Evolutionary conservation across 1,284 basidiomycete species (phyloP).

Genomic region (Trametes polyzona): DNA sequence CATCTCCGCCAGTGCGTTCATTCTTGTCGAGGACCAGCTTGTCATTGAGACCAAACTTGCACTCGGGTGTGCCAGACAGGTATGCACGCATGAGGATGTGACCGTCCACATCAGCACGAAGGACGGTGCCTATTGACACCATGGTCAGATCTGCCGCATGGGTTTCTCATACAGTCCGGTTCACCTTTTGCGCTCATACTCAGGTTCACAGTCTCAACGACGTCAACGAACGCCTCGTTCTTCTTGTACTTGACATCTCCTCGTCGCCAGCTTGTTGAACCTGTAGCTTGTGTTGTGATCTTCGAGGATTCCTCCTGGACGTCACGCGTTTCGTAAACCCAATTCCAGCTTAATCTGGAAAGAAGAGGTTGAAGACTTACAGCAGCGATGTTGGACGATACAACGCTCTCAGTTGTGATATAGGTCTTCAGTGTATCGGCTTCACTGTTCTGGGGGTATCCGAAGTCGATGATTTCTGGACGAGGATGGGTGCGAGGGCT

Average conservation of each 20-base stretch:
- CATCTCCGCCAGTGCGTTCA: slow-evolving; percentile 60
- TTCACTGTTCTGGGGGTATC: slow-evolving; percentile 99
- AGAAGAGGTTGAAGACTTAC: slow-evolving; percentile 47
- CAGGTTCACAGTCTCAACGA: slow-evolving; percentile 95
- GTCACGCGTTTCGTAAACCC: slow-evolving; percentile 2
- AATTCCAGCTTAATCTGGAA: background rate
- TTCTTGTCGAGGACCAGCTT: slow-evolving; percentile 96
- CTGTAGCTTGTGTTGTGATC: slow-evolving; percentile 96
- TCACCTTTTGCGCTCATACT: slow-evolving; percentile 95
- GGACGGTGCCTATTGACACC: slow-evolving; percentile 67
- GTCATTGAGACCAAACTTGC: slow-evolving; percentile 98
- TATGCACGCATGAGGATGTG: slow-evolving; percentile 99
- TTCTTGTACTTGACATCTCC: slow-evolving; percentile 97
- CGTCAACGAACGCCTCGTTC: slow-evolving; percentile 98
- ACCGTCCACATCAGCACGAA: slow-evolving; percentile 98
- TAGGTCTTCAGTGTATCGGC: slow-evolving; percentile 97
- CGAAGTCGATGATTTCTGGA: slow-evolving; percentile 96
- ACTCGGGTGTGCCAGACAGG: slow-evolving; percentile 93
- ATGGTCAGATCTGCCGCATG: background rate
- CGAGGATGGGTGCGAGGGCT: background rate
- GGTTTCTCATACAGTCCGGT: slow-evolving; percentile 19
- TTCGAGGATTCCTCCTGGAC: slow-evolving; percentile 92
- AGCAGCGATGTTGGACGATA: slow-evolving; percentile 80
- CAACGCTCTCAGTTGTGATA: slow-evolving; percentile 96
- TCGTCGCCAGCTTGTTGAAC: slow-evolving; percentile 91